Conservation (phyloP, 108 stramenopile genomes). For the Hondaea fermentalgiana region DNA sequence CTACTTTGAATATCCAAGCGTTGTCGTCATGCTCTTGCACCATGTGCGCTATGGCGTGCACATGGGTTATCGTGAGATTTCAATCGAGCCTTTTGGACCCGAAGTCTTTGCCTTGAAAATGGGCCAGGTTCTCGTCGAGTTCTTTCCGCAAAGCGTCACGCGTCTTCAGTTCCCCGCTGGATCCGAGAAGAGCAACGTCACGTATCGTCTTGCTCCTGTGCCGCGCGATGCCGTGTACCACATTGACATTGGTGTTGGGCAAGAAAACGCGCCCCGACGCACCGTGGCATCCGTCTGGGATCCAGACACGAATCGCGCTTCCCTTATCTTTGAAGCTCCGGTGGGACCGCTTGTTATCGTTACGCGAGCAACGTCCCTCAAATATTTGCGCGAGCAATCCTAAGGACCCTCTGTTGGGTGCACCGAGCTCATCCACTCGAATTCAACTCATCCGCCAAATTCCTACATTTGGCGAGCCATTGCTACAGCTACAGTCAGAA, state of each 20-base stretch:
- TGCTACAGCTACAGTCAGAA: no score
- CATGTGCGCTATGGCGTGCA: conserved; percentile 21
- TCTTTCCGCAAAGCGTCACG: not conserved
- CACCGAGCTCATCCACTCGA: no score
- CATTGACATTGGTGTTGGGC: not conserved
- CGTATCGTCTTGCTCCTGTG: not conserved
- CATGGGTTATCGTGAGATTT: not conserved
- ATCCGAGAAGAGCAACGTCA: not conserved
- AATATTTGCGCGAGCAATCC: no score
- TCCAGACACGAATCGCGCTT: not conserved
- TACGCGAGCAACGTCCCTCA: no score
- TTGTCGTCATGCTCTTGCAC: conserved; percentile 28
- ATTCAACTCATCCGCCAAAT: no score
- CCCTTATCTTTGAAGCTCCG: not conserved
- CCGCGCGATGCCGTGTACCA: not conserved
- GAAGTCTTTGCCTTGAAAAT: not conserved
- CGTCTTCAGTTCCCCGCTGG: not conserved
- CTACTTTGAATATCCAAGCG: conserved; percentile 35
- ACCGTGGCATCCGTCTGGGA: not conserved
- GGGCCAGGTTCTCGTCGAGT: not conserved
- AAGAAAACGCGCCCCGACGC: not conserved
- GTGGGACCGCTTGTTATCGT: not conserved
- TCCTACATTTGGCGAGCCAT: no score
- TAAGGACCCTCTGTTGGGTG: no score
- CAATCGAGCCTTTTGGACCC: conserved; percentile 15